Conservation (phyloP, 768 basidiomycete species). For the Lentinula sp. region DNA sequence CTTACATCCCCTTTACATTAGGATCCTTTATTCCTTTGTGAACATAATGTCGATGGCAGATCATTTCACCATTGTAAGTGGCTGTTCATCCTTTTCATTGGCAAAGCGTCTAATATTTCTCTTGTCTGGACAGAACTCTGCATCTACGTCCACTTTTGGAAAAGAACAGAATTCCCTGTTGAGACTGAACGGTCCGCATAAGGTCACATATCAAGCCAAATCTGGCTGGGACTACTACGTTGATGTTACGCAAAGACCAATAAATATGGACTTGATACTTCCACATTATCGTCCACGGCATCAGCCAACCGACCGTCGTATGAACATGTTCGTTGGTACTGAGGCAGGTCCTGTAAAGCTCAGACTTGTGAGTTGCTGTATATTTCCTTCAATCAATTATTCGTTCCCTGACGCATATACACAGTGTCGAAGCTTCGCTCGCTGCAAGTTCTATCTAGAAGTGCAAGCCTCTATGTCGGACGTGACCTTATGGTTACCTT, state of each 20-base stretch:
- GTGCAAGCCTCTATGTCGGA: constrained; percentile 61
- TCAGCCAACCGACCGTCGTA: constrained; percentile 66
- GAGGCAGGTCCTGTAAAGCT: constrained; percentile 53
- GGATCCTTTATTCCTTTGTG: background rate
- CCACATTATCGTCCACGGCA: constrained; percentile 75
- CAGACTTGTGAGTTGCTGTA: constrained; percentile 57
- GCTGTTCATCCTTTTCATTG: background rate
- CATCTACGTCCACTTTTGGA: background rate
- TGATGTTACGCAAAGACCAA: constrained; percentile 41
- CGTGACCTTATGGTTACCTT: constrained; percentile 73
- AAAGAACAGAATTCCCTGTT: constrained; percentile 9
- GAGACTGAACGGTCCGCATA: constrained; percentile 43
- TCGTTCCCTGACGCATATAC: constrained; percentile 11
- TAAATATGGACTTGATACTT: constrained; percentile 64
- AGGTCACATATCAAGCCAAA: constrained; percentile 56
- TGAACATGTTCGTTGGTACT: constrained; percentile 61
- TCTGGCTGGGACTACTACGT: constrained; percentile 65
- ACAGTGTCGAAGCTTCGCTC: constrained; percentile 54
- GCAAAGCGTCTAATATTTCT: constrained; percentile 4
- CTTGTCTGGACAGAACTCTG: constrained; percentile 1
- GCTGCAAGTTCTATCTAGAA: constrained; percentile 57
- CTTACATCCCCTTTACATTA: background rate
- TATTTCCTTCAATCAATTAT: constrained; percentile 8
- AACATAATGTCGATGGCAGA: constrained; percentile 1
- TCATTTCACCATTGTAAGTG: constrained; percentile 2